A percentile compares a stretch with the other conserved stretches of the same genome.
These are phyloP conservation scores for Sordariomycetes sp. DNA, from an alignment of 2,329 filamentous ascomycete genomes.

Conservation along the genomic window DNA sequence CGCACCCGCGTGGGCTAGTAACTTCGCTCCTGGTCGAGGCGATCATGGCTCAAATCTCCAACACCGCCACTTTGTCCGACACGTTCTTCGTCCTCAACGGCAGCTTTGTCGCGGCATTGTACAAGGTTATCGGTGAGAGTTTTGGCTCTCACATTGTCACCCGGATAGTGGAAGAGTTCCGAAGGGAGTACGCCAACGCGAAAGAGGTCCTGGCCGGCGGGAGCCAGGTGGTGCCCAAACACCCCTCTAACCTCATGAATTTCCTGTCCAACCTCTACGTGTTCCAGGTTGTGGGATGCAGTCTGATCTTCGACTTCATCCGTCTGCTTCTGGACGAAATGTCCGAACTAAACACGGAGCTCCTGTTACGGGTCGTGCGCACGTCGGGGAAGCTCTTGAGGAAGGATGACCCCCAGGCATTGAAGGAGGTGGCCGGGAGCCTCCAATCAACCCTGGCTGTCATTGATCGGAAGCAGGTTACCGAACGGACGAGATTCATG, in stretches of 20 bases:
- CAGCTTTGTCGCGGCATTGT: constrained; percentile 77
- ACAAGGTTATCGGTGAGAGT: constrained; percentile 76
- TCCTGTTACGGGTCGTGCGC: constrained; percentile 73
- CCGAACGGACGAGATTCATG: constrained; percentile 91
- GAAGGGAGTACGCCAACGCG: constrained; percentile 42
- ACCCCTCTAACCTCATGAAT: constrained; percentile 61
- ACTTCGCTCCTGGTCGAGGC: constrained; percentile 69
- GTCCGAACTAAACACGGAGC: constrained; percentile 76
- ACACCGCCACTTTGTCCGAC: constrained; percentile 66
- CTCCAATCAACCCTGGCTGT: constrained; percentile 61
- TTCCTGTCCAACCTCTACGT: constrained; percentile 82
- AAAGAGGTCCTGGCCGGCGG: constrained; percentile 16
- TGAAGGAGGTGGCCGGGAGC: constrained; percentile 78
- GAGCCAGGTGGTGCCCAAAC: constrained; percentile 2
- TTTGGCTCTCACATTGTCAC: constrained; percentile 83
- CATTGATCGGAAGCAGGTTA: constrained; percentile 56
- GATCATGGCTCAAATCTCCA: constrained; percentile 66
- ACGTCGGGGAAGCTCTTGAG: constrained; percentile 72
- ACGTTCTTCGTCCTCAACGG: constrained; percentile 85
- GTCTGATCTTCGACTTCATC: constrained; percentile 83
- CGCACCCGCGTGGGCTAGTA: constrained; percentile 77
- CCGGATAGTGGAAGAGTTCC: constrained; percentile 62
- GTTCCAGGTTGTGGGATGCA: constrained; percentile 74
- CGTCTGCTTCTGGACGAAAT: constrained; percentile 62
- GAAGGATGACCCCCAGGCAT: constrained; percentile 72